Base-by-base conservation (phyloP, 208 protist genomes). In the Acanthamoeba lenticulata region DNA sequence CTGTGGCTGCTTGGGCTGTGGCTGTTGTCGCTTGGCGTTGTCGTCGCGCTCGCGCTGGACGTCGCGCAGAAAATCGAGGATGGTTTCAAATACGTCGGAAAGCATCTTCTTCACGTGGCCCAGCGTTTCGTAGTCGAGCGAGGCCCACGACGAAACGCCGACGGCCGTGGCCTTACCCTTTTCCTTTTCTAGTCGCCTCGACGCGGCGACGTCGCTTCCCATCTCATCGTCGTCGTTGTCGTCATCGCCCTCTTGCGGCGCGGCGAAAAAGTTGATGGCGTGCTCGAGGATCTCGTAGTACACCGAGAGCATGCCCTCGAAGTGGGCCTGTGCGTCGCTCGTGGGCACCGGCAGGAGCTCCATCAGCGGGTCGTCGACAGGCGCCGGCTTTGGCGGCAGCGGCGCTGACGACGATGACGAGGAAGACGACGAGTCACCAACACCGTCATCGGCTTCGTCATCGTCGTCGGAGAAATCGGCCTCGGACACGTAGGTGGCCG, bases 251-350 rank as follows among this genome's bases (percentile, higher is more conserved):
- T 92, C 88, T 34, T 47, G 29, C 2, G 38, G 24, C n/a, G 60
- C 57, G 11, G 40, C 44, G 44, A 92, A 57, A 42, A 92, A 92
- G 15, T 52, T 92, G 57, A 92, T 92, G 38, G 88, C 42, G 88
- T 92, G 88, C 60, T 92, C 88, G 19, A 69, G 38, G 17, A 77
- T 92, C 45, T 92, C 88, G 60, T 77, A 92, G 65, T 77, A 92
- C 29, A 92, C n/a, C 11, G 88, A 69, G 1, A 92, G n/a, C 88
- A 92, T 40, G 29, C 29, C 17, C 47, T 92, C 88, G 45, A 69
- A 77, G 29, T 69, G 88, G 45, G 49, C 40, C 27, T 92, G 77
- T n/a, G n/a, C n/a, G 29, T 88, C 45, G 24, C 38, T 44, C 11
- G 77, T 60, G 15, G 77, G 44, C 11, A 44, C 32, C n/a, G 45